Evolutionary conservation across 1,284 basidiomycete genomes (phyloP).

Genomic region (Volvariella volvacea): DNA sequence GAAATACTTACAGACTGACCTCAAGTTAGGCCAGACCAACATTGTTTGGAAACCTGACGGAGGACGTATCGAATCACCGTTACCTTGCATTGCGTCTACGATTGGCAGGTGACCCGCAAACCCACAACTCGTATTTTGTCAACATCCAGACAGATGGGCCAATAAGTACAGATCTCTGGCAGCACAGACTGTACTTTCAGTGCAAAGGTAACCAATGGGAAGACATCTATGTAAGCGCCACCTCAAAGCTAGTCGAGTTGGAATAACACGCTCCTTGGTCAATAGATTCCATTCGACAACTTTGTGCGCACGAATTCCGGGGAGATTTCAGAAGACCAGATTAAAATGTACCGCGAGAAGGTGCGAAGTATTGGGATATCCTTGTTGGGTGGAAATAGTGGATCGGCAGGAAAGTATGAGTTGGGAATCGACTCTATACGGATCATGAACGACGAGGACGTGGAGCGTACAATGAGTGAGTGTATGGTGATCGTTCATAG

Average conservation of each 20-base stretch:
- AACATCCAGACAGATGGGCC: slow-evolving; percentile 85
- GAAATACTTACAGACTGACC: neutral
- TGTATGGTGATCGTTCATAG: too few relatives aligned
- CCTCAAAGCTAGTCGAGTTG: slow-evolving; percentile 4
- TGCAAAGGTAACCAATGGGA: slow-evolving; percentile 75
- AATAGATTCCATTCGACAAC: slow-evolving; percentile 71
- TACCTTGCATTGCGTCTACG: slow-evolving; percentile 77
- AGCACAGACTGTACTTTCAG: slow-evolving; percentile 79
- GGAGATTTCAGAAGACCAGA: slow-evolving; percentile 60
- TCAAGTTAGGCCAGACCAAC: slow-evolving; percentile 49
- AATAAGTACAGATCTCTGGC: slow-evolving; percentile 79
- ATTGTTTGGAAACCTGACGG: slow-evolving; percentile 74
- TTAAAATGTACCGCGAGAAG: slow-evolving; percentile 70
- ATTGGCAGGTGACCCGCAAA: slow-evolving; percentile 60
- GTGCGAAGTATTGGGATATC: slow-evolving; percentile 81
- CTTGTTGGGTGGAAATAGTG: slow-evolving; percentile 72
- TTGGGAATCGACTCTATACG: slow-evolving; percentile 69
- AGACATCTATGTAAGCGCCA: slow-evolving; percentile 64
- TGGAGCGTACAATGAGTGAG: slow-evolving; percentile 9
- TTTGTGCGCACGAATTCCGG: slow-evolving; percentile 85
- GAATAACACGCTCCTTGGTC: slow-evolving; percentile 6
- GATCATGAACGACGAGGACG: slow-evolving; percentile 36
- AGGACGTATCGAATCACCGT: slow-evolving; percentile 75
- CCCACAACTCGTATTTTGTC: slow-evolving; percentile 76
- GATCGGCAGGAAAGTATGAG: slow-evolving; percentile 65